Conservation (phyloP, 129 eudicot genomes). For the Pittosporum tobira region DNA sequence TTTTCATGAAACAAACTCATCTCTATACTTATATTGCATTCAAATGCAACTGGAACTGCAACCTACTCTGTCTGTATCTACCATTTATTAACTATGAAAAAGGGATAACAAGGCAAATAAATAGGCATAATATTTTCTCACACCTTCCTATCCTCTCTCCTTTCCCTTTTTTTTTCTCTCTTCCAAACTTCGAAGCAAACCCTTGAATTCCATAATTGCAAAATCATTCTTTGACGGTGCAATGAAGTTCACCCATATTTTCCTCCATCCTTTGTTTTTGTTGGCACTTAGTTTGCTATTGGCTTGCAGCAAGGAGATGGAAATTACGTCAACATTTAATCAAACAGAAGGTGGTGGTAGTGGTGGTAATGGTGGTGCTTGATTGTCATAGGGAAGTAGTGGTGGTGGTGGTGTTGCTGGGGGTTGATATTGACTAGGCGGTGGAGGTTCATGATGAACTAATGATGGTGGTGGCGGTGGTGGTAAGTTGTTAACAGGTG, state of each 20-base stretch:
- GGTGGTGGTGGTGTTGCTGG: too few species aligned
- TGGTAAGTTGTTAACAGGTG: not conserved
- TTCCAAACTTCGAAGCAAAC: not conserved
- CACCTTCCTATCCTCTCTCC: not conserved
- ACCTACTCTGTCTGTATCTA: slow-evolving; percentile 1
- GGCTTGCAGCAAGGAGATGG: not conserved
- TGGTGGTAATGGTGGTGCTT: too few species aligned
- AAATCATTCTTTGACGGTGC: slow-evolving; percentile 8
- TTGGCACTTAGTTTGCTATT: not conserved
- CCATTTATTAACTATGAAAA: slow-evolving; percentile 17
- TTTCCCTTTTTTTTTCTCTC: not conserved
- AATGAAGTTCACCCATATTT: not conserved
- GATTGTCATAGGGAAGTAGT: too few species aligned
- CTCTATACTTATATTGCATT: not conserved
- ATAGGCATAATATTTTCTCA: not conserved
- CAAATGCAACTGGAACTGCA: slow-evolving; percentile 1
- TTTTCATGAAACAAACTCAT: slow-evolving; percentile 7
- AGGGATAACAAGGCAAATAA: not conserved
- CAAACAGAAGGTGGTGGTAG: slow-evolving; percentile 6
- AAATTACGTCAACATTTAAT: not conserved
- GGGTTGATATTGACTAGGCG: too few species aligned
- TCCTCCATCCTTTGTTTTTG: not conserved
- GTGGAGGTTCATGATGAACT: too few species aligned
- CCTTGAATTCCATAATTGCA: not conserved
- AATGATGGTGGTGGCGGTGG: not conserved